phyloP scores from a whole-genome alignment of 169 alveolate species.

The Babesia caballi region DNA sequence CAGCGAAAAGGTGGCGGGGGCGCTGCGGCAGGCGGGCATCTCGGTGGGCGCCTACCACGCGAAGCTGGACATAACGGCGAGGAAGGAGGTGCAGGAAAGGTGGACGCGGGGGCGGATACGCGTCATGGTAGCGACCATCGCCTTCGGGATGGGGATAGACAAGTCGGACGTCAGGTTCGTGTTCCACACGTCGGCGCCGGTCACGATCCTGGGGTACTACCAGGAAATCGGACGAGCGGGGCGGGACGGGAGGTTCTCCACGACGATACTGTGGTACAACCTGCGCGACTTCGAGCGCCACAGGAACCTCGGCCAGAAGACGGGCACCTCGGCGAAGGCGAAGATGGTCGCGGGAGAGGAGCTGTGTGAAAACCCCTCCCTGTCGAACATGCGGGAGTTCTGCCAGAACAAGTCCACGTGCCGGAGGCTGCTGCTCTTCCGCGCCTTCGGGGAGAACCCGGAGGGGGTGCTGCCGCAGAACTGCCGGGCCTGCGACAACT shows the following conservation, averaged over 20 bases:
- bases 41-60: constrained; percentile 84
- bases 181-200: constrained; percentile 95
- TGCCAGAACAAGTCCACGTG: constrained; percentile 58
- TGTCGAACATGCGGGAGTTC: constrained; percentile 42
- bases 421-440: constrained; percentile 41
- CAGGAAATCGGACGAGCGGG: constrained; percentile 99
- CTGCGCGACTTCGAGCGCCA: constrained; percentile 71
- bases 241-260: constrained; percentile 90
- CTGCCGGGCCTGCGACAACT: constrained; percentile 62
- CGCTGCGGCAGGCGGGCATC: constrained; percentile 76
- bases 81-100: constrained; percentile 77
- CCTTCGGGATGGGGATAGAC: constrained; percentile 99
- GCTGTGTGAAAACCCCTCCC: background rate
- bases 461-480: constrained; percentile 5
- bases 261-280: constrained; percentile 76
- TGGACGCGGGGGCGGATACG: constrained; percentile 91
- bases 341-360: constrained; percentile 12
- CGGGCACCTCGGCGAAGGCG: background rate
- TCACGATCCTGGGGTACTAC: constrained; percentile 88
- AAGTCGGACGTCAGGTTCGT: constrained; percentile 94
- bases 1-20: constrained; percentile 90
- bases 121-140: constrained; percentile 97
- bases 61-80: constrained; percentile 73
- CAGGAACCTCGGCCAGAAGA: constrained; percentile 41
- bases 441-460: constrained; percentile 59